Percentiles rank a stretch among this genome's conserved stretches.
phyloP scores from a whole-genome alignment of 139 green algal genomes.

The Coelastrella sp. region DNA sequence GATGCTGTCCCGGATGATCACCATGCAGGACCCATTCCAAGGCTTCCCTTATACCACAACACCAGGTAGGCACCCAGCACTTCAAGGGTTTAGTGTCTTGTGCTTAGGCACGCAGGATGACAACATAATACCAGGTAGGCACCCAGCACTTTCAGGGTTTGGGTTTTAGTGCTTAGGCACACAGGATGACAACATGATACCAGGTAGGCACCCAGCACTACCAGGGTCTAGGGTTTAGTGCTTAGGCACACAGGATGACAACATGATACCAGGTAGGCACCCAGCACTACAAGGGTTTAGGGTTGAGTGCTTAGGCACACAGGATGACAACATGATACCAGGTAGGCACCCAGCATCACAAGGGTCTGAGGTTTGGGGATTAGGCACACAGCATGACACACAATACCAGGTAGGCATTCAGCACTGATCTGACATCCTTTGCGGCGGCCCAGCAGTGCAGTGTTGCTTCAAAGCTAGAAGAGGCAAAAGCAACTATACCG shows the following conservation, averaged over 20 bases:
- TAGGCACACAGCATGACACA: neutral
- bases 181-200: neutral
- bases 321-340: constrained; percentile 27
- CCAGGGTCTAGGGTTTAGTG: too few relatives aligned
- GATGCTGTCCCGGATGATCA: constrained; percentile 27
- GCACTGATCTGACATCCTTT: neutral
- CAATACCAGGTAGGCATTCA: neutral
- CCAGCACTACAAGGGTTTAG: neutral
- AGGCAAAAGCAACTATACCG: too few relatives aligned
- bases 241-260: neutral
- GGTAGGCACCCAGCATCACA: neutral
- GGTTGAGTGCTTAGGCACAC: too few relatives aligned
- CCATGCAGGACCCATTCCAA: constrained; percentile 39
- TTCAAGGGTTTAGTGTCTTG: too few relatives aligned
- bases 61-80: neutral
- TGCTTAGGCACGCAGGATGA: neutral
- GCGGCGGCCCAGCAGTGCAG: neutral
- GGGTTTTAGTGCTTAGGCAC: too few relatives aligned
- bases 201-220: neutral
- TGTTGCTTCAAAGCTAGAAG: too few relatives aligned
- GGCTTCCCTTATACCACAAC: constrained; percentile 35
- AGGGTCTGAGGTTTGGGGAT: too few relatives aligned
- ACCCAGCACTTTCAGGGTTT: too few relatives aligned
- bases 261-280: constrained; percentile 14
- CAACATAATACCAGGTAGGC: constrained; percentile 23